Evolutionary conservation across 1,139 yeast species (phyloP).

Genomic region (Hansenula lynferdii): DNA sequence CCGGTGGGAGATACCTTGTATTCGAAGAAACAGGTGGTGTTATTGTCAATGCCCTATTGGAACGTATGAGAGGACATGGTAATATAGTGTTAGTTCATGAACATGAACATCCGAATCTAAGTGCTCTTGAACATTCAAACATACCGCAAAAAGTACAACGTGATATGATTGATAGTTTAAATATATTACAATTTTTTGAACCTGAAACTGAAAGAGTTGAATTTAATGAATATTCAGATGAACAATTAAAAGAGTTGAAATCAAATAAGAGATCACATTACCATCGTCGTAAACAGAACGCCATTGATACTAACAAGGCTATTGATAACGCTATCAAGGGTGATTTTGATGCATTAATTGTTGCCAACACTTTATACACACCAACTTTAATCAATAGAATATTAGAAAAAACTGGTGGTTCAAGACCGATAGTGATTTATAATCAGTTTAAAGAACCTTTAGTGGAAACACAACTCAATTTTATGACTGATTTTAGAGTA

Average conservation of each 20-base stretch:
- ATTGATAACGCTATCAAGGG: slow-evolving; percentile 46
- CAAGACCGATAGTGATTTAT: slow-evolving; percentile 81
- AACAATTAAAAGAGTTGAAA: slow-evolving; percentile 51
- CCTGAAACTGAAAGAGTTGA: slow-evolving; percentile 59
- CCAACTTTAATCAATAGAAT: slow-evolving; percentile 60
- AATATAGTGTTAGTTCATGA: slow-evolving; percentile 77
- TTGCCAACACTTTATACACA: slow-evolving; percentile 69
- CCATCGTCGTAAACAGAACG: slow-evolving; percentile 56
- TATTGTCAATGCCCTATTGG: slow-evolving; percentile 76
- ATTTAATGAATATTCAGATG: slow-evolving; percentile 46
- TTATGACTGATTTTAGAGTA: slow-evolving; percentile 61
- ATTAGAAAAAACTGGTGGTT: slow-evolving; percentile 71
- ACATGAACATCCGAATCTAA: slow-evolving; percentile 85
- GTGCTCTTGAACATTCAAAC: slow-evolving; percentile 63
- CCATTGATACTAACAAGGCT: slow-evolving; percentile 47
- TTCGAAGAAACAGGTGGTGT: slow-evolving; percentile 92
- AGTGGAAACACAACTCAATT: slow-evolving; percentile 64
- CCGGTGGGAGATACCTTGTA: slow-evolving; percentile 85
- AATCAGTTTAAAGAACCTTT: slow-evolving; percentile 76
- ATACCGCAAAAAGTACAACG: slow-evolving; percentile 48
- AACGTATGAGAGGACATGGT: slow-evolving; percentile 85
- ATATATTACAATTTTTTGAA: slow-evolving; percentile 74
- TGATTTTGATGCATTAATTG: slow-evolving; percentile 72
- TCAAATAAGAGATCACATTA: slow-evolving; percentile 63
- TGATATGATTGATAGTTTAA: slow-evolving; percentile 61